Base-by-base conservation (phyloP, 257 asterid species). In the Plantago elongata region DNA sequence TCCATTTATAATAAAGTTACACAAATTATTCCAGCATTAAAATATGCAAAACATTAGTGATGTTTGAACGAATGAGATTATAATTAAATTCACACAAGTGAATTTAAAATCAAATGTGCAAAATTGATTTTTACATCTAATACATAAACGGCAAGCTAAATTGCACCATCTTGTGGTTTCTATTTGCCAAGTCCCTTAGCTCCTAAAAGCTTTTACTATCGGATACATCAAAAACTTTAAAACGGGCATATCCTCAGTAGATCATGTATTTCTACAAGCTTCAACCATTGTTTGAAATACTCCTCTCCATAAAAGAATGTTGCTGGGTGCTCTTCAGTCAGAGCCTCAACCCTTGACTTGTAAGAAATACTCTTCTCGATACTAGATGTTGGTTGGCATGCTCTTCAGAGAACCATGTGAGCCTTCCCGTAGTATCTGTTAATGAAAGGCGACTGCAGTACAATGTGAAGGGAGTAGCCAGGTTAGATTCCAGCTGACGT, bases 391-490 rank as follows among this genome's bases (percentile, higher is more conserved):
- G 8, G 12, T 8, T 38, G 8, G 11, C 34, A n/a, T 29, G 13
- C 3, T 56, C 46, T 29, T 78, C 72, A 84, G 49, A 86, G 42
- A 56, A 88, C 79, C 75, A 59, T 58, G 73, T 86, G 84, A 71
- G 99, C 99, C 73, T 81, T 86, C 50, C 99, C 90, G 0, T 86
- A 92, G 77, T 92, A 92, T 74, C 98, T 84, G 80, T 92, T 92
- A 71, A 92, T 92, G 72, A 83, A 92, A 46, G 77, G 72, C 47
- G 97, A 61, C 99, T 92, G 90, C 79, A 66, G 66, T 38, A 51
- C 48, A 75, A 55, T 38, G 47, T n/a, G 14, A 45, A 44, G 17
- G 14, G 12, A 49, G 58, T n/a, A 54, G 60, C 50, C 54, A 0
- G 11, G 48, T 74, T 22, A 69, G 63, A 48, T 66, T 40, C 34